A percentile compares a stretch with the other conserved stretches of the same genome.
Conservation (phyloP, 1,284 basidiomycete genomes). For the Puccinia coronata region DNA sequence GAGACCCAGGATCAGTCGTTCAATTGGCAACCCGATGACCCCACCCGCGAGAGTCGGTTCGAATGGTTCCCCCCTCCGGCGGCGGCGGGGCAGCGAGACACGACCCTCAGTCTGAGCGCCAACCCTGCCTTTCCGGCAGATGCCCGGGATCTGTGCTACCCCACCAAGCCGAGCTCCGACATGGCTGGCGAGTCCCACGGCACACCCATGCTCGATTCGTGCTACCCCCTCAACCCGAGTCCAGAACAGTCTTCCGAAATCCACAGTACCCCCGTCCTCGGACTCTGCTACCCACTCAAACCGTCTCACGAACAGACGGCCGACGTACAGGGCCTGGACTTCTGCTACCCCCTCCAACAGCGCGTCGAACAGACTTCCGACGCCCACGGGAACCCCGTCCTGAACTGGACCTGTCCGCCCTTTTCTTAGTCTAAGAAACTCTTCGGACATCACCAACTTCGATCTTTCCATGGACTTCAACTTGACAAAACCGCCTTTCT, state of each 20-base stretch:
- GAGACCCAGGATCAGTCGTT: background rate
- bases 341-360: background rate
- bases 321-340: background rate
- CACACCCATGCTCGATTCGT: background rate
- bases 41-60: background rate
- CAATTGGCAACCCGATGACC: background rate
- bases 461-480: no score
- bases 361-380: no score
- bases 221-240: background rate
- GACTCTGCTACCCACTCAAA: background rate
- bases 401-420: no score
- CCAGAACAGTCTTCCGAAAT: constrained; percentile 3
- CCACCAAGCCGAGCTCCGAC: background rate
- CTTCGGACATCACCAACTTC: no score
- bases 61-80: background rate
- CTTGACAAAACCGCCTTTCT: no score
- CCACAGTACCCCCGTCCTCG: background rate
- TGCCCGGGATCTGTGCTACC: background rate
- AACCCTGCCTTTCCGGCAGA: background rate
- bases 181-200: background rate
- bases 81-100: background rate
- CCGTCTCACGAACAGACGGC: background rate
- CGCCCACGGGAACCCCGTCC: no score
- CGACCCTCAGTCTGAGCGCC: background rate
- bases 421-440: no score